Evolutionary conservation across 1,139 yeast species (phyloP).

Genomic region (Yamadazyma songkhlaensis): DNA sequence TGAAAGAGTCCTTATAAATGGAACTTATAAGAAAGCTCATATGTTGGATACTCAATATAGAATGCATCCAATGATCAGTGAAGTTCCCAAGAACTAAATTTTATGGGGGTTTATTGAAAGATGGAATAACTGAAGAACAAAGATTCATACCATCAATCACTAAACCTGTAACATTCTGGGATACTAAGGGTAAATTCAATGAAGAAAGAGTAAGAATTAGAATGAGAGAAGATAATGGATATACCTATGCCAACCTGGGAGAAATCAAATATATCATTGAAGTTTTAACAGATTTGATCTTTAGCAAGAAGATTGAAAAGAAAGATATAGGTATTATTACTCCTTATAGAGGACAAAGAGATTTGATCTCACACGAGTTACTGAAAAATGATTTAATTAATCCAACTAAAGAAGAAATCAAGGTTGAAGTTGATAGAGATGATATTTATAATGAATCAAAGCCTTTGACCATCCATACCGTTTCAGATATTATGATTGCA

Average conservation of each 20-base stretch:
- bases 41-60: slow-evolving; percentile 74
- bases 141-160: slow-evolving; percentile 39
- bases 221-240: slow-evolving; percentile 49
- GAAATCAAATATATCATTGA: slow-evolving; percentile 50
- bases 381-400: slow-evolving; percentile 53
- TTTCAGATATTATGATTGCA: slow-evolving; percentile 67
- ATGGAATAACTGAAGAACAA: slow-evolving; percentile 56
- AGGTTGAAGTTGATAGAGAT: slow-evolving; percentile 54
- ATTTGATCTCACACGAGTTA: slow-evolving; percentile 50
- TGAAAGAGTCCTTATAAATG: slow-evolving; percentile 56
- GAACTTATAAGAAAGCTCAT: slow-evolving; percentile 55
- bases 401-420: slow-evolving; percentile 48
- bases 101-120: slow-evolving; percentile 51
- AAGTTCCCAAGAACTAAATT: slow-evolving; percentile 60
- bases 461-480: slow-evolving; percentile 56
- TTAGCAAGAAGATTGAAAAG: slow-evolving; percentile 50
- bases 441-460: slow-evolving; percentile 49
- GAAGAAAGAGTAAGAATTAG: slow-evolving; percentile 48
- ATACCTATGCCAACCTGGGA: slow-evolving; percentile 50
- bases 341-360: slow-evolving; percentile 73
- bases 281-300: slow-evolving; percentile 46
- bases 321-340: slow-evolving; percentile 64
- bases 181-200: slow-evolving; percentile 38
- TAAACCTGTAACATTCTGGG: slow-evolving; percentile 54
- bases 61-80: slow-evolving; percentile 67